Base-by-base conservation (phyloP, 2,329 filamentous ascomycete species). In the Leptographium radiaticola region DNA sequence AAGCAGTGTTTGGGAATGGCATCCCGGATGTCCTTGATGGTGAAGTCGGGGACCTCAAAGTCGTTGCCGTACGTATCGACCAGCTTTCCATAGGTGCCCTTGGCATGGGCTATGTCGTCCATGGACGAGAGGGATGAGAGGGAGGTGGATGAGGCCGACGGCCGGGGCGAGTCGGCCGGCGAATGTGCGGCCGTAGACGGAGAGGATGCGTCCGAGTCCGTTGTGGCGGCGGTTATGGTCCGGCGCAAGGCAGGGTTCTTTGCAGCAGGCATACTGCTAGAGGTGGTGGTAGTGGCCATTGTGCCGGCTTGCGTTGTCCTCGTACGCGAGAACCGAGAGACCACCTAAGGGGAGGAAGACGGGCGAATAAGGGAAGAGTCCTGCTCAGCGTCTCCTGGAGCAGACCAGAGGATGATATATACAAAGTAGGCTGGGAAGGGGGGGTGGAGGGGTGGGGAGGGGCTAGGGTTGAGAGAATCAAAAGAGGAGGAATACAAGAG, bases 1-100 rank as follows among this genome's bases (percentile, higher is more conserved):
- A 86, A 97, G 80, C 93, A 98, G 78, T 96, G 93, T 71, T 90
- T 89, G 60, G 93, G 93, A 62, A 98, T 98, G 68, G 93, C 93
- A 72, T 95, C 87, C 65, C 89, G 85, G 67, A 98, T 91, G 67
- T 98, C 81, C 77, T 95, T 95, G 79, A 98, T 95, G 67, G 89
- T 95, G 76, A 86, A 98, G 72, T 97, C 85, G 61, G 93, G 93
- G 55, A 95, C 78, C 70, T 88, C 77, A 75, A 98, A 98, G 65
- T 89, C 80, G 71, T 97, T 95, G 71, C 93, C 93, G 68, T 95
- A 93, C 13, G 89, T 91, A 73, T 98, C 90, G 59, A 93, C 65
- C 61, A 98, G 80, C 68, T 83, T 81, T 63, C 80, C 81, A 62
- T 79, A 83, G 53, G 40, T 62, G 60, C 55, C 73, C 39, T 43